Percentiles rank a stretch among this genome's conserved stretches.
These are phyloP conservation scores for Cladophialophora bantiana DNA, from an alignment of 2,329 filamentous ascomycete genomes.

Conservation along the genomic window DNA sequence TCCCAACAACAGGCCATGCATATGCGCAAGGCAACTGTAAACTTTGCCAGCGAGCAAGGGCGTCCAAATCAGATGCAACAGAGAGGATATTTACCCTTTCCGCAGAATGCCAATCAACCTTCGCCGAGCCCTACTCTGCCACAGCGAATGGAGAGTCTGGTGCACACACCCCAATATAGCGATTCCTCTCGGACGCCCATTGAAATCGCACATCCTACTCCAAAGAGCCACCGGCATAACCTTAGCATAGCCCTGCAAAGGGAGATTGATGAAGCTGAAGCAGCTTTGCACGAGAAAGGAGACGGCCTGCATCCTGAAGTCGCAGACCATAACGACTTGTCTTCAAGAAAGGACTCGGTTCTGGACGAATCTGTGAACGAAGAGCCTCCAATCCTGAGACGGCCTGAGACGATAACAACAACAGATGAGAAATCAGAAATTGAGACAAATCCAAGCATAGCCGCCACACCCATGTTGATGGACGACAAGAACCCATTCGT, in stretches of 20 bases:
- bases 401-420: slow-evolving; percentile 38
- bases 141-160: slow-evolving; percentile 27
- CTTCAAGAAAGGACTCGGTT: slow-evolving; percentile 39
- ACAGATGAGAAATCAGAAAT: slow-evolving; percentile 54
- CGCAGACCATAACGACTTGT: slow-evolving; percentile 37
- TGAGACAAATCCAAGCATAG: slow-evolving; percentile 75
- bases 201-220: slow-evolving; percentile 67
- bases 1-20: slow-evolving; percentile 52
- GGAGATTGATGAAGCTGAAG: slow-evolving; percentile 84
- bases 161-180: slow-evolving; percentile 30
- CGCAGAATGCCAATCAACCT: slow-evolving; percentile 57
- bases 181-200: slow-evolving; percentile 45
- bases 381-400: slow-evolving; percentile 43
- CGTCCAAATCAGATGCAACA: slow-evolving; percentile 18
- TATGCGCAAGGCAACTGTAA: slow-evolving; percentile 11
- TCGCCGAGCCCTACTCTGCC: slow-evolving; percentile 30
- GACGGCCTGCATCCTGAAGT: slow-evolving; percentile 37
- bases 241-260: slow-evolving; percentile 79
- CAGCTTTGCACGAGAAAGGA: slow-evolving; percentile 45
- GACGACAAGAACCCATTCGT: slow-evolving; percentile 38
- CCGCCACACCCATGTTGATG: slow-evolving; percentile 69
- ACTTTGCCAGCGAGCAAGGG: slow-evolving; percentile 17
- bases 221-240: slow-evolving; percentile 71
- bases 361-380: slow-evolving; percentile 54
- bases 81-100: slow-evolving; percentile 19